Conservation (phyloP, 2,329 filamentous ascomycete genomes). For the Calonectria leucothoes region DNA sequence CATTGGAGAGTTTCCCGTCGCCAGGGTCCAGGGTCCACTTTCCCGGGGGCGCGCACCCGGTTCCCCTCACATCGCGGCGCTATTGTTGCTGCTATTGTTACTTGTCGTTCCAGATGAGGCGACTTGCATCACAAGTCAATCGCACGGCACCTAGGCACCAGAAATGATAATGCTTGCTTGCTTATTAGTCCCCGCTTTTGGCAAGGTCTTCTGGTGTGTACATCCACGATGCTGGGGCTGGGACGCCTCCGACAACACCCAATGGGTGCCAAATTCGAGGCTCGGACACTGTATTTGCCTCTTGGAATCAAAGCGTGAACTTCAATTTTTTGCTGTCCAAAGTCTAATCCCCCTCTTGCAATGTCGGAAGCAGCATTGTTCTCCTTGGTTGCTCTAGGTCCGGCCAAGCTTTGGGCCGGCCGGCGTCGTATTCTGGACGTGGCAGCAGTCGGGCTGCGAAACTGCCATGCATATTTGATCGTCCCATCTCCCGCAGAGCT, state of each 20-base stretch:
- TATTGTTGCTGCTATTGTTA: conserved; percentile 9
- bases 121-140: conserved; percentile 8
- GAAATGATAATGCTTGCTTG: neutral
- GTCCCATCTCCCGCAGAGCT: conserved; percentile 17
- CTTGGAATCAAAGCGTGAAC: conserved; percentile 21
- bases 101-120: conserved; percentile 17
- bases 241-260: neutral
- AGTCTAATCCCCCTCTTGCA: conserved; percentile 39
- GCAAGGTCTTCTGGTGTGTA: neutral
- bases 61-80: conserved; percentile 10
- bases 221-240: neutral
- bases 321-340: conserved; percentile 32
- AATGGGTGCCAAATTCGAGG: neutral
- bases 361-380: conserved; percentile 19
- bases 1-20: conserved; percentile 10
- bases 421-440: conserved; percentile 19
- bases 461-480: conserved; percentile 28
- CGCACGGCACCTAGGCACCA: neutral
- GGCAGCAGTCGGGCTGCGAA: conserved; percentile 13
- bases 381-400: conserved; percentile 21
- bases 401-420: conserved; percentile 23
- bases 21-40: conserved; percentile 22
- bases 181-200: conserved; percentile 1
- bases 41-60: neutral
- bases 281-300: neutral